phyloP scores from a whole-genome alignment of 2,329 filamentous ascomycete species.

The Exserohilum turcica region DNA sequence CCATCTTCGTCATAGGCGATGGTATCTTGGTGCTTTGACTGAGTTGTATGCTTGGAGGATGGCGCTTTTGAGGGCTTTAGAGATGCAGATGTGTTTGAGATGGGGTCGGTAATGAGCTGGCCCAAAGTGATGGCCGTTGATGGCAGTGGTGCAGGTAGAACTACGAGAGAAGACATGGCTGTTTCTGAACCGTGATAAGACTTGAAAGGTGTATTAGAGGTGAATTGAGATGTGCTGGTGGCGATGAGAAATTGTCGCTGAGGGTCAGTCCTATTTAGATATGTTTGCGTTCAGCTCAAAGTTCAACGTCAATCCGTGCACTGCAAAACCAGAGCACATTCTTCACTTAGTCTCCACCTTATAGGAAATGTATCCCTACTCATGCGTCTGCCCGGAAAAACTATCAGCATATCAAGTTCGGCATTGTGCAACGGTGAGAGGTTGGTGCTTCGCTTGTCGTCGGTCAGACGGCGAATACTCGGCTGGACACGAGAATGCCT shows the following conservation, averaged over 20 bases:
- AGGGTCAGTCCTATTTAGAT: neutral
- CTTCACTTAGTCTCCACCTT: neutral
- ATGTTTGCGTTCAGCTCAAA: neutral
- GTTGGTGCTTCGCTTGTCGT: conserved; percentile 25
- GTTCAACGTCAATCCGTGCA: neutral
- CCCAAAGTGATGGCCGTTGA: conserved; percentile 29
- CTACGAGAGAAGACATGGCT: conserved; percentile 28
- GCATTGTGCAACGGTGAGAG: conserved; percentile 2
- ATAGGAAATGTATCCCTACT: neutral
- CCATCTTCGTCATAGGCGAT: conserved; percentile 27
- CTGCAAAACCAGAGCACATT: neutral
- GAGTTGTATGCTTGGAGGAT: conserved; percentile 7
- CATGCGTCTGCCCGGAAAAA: neutral
- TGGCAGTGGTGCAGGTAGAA: conserved; percentile 33
- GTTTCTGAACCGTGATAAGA: neutral
- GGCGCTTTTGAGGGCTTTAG: conserved; percentile 20
- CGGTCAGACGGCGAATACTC: conserved; percentile 24
- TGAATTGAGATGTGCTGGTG: no score
- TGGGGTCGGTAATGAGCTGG: conserved; percentile 37
- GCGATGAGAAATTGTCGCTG: neutral
- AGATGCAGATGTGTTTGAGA: conserved; percentile 20
- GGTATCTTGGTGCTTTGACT: conserved; percentile 21
- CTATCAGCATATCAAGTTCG: conserved; percentile 1
- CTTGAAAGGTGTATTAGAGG: neutral
- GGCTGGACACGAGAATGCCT: conserved; percentile 17